A percentile compares a stretch with the other conserved stretches of the same genome.
phyloP scores from a whole-genome alignment of 176 grass and related monocot genomes.

The Juncus effusus region DNA sequence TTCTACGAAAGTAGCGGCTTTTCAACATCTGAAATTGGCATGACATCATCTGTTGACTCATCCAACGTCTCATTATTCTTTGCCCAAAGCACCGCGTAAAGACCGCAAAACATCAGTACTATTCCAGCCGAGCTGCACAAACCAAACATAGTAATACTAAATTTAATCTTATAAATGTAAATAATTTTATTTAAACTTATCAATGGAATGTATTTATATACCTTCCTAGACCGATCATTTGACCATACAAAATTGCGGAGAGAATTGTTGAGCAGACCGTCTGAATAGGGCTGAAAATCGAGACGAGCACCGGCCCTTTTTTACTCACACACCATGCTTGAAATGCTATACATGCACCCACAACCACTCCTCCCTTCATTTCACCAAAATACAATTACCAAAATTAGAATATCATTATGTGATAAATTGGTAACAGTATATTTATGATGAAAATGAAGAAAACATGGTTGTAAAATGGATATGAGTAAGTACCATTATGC shows the following conservation, averaged over 20 bases:
- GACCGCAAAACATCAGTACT: conserved; percentile 53
- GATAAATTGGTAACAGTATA: not conserved
- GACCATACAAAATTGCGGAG: conserved; percentile 40
- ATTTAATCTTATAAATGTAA: not conserved
- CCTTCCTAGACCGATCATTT: conserved; percentile 40
- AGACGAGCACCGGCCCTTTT: conserved; percentile 56
- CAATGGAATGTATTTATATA: not conserved
- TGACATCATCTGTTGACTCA: not conserved
- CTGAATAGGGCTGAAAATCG: conserved; percentile 58
- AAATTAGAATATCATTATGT: not conserved
- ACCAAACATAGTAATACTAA: not conserved
- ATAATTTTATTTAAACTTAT: too few relatives aligned
- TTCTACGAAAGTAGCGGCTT: conserved; percentile 40
- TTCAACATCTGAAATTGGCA: conserved; percentile 23
- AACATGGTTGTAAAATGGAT: not conserved
- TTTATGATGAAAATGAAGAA: not conserved
- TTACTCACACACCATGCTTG: conserved; percentile 52
- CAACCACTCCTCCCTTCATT: conserved; percentile 37
- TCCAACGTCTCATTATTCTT: conserved; percentile 37
- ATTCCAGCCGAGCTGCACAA: conserved; percentile 49
- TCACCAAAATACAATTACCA: not conserved
- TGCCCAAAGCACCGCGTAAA: conserved; percentile 56
- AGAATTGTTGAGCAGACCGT: conserved; percentile 42
- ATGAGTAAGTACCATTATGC: conserved; percentile 30
- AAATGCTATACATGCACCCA: conserved; percentile 30